A percentile compares a stretch with the other conserved stretches of the same genome.
Conservation (phyloP, 1,284 basidiomycete species). For the Moesziomyces sp. region DNA sequence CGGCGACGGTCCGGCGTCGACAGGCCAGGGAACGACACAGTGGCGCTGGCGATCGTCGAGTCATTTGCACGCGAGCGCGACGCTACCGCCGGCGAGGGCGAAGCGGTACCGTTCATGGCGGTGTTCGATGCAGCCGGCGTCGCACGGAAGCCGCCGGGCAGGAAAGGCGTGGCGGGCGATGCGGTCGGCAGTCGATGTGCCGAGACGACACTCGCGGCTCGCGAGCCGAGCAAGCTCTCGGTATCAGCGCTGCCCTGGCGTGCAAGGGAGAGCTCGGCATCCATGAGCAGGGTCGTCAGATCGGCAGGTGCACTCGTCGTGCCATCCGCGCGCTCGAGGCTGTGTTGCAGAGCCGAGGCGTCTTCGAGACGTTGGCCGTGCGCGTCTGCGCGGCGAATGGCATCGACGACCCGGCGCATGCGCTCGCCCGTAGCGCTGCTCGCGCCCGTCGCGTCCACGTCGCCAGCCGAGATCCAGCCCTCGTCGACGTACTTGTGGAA, state of each 20-base stretch:
- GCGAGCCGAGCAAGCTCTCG: conserved; percentile 24
- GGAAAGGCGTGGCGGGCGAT: conserved; percentile 36
- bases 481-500: conserved; percentile 63
- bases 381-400: conserved; percentile 20
- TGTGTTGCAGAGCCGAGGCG: conserved; percentile 6
- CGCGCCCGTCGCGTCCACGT: conserved; percentile 19
- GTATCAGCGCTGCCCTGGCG: conserved; percentile 21
- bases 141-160: conserved; percentile 43
- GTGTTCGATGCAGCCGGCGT: conserved; percentile 9
- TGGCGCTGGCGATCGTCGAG: conserved; percentile 6
- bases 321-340: not conserved
- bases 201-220: conserved; percentile 18
- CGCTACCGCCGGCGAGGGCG: conserved; percentile 7
- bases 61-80: conserved; percentile 1
- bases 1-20: conserved; percentile 9
- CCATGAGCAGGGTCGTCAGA: conserved; percentile 41
- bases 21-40: conserved; percentile 11
- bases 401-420: conserved; percentile 38
- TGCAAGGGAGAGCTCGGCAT: conserved; percentile 37
- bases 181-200: not conserved
- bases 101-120: not conserved
- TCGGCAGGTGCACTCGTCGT: conserved; percentile 4
- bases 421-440: conserved; percentile 1
- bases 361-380: conserved; percentile 4
- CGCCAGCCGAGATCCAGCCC: conserved; percentile 41